A percentile compares a stretch with the other conserved stretches of the same genome.
phyloP scores from a whole-genome alignment of 306 rosid genomes.

The Abrus pulchellus region DNA sequence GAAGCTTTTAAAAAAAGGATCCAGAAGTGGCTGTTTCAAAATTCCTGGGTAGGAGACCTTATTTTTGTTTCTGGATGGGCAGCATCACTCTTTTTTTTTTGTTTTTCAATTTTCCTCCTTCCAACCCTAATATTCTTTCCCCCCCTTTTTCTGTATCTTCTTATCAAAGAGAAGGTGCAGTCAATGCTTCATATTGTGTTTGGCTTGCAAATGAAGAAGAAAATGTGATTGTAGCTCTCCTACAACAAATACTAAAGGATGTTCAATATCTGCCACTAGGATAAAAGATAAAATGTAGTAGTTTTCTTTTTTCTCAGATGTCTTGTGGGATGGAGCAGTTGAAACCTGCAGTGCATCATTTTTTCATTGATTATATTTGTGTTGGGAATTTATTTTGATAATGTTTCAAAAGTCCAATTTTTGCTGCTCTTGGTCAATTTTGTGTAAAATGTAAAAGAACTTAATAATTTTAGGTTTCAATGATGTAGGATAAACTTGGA shows the following conservation, averaged over 20 bases:
- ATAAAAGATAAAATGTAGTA: slow-evolving; percentile 79
- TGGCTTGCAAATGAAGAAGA: slow-evolving; percentile 82
- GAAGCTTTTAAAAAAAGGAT: slow-evolving; percentile 56
- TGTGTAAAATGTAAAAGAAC: slow-evolving; percentile 53
- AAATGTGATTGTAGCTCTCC: slow-evolving; percentile 94
- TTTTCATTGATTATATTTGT: slow-evolving; percentile 87
- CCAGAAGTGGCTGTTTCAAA: slow-evolving; percentile 62
- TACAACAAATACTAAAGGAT: slow-evolving; percentile 74
- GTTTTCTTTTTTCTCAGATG: slow-evolving; percentile 50
- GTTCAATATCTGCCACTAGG: slow-evolving; percentile 90
- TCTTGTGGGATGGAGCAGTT: slow-evolving; percentile 85
- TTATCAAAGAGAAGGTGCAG: slow-evolving; percentile 70
- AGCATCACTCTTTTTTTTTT: slow-evolving; percentile 45
- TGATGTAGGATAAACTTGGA: slow-evolving; percentile 46
- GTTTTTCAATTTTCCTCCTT: slow-evolving; percentile 44
- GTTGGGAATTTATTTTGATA: slow-evolving; percentile 65
- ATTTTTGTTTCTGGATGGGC: slow-evolving; percentile 73
- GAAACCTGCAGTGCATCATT: slow-evolving; percentile 81
- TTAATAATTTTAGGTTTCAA: slow-evolving; percentile 47
- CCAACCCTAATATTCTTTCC: slow-evolving; percentile 58
- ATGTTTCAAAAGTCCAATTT: slow-evolving; percentile 46
- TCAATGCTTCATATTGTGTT: slow-evolving; percentile 69
- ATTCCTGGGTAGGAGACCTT: slow-evolving; percentile 67
- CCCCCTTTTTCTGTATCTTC: slow-evolving; percentile 55
- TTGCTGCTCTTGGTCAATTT: slow-evolving; percentile 47